phyloP scores from a whole-genome alignment of 2,329 filamentous ascomycete genomes.

The Trichoderma brevicompactum region DNA sequence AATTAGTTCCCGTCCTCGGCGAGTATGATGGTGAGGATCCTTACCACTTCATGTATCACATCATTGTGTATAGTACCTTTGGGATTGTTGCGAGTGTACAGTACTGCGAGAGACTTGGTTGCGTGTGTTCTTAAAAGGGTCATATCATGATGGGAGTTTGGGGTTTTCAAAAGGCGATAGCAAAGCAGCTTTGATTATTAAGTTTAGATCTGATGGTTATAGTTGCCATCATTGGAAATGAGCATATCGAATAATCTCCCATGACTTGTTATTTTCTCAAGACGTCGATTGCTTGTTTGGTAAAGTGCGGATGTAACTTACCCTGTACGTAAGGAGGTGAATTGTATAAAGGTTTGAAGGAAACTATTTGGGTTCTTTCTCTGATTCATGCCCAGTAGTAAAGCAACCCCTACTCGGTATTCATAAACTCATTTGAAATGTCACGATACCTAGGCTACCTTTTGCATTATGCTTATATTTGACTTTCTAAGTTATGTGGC shows the following conservation, averaged over 20 bases:
- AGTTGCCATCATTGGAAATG: slow-evolving; percentile 14
- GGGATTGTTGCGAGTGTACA: neutral
- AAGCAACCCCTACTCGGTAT: too few species aligned
- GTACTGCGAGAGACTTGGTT: neutral
- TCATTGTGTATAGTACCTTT: slow-evolving; percentile 22
- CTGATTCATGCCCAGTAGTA: too few species aligned
- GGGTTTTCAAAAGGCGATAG: slow-evolving; percentile 9
- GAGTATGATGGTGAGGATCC: neutral
- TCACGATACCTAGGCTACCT: too few species aligned
- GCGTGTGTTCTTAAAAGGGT: slow-evolving; percentile 1
- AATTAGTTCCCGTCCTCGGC: neutral
- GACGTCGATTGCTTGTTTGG: neutral
- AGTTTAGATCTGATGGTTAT: slow-evolving; percentile 9
- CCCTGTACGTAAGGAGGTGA: neutral
- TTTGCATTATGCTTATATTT: too few species aligned
- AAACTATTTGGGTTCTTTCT: too few species aligned
- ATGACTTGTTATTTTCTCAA: neutral
- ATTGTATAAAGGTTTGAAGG: too few species aligned
- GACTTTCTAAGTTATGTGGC: too few species aligned
- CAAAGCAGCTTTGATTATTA: slow-evolving; percentile 11
- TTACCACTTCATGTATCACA: slow-evolving; percentile 4
- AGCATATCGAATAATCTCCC: slow-evolving; percentile 15
- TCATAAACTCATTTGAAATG: too few species aligned
- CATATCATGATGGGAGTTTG: slow-evolving; percentile 12
- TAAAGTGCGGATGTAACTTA: neutral